These are phyloP conservation scores for Naganishia friedmannii DNA, from an alignment of 768 basidiomycete species.

Conservation along the genomic window DNA sequence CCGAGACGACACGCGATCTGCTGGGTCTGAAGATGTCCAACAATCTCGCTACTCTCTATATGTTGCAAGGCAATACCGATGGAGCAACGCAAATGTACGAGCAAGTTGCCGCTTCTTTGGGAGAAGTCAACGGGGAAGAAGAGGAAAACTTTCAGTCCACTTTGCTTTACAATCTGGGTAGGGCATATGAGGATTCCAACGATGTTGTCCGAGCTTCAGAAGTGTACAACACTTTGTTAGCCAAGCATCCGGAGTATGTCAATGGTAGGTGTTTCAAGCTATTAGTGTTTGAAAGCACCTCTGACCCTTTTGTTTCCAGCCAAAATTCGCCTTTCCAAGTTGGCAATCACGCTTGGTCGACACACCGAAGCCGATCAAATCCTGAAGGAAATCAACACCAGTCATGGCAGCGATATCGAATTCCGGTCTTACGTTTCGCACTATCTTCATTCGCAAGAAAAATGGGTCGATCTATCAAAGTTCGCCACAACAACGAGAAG, in stretches of 20 bases:
- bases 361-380: slow-evolving; percentile 80
- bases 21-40: slow-evolving; percentile 70
- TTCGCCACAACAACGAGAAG: slow-evolving; percentile 24
- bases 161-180: slow-evolving; percentile 83
- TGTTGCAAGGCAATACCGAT: slow-evolving; percentile 60
- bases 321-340: slow-evolving; percentile 84
- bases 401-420: slow-evolving; percentile 48
- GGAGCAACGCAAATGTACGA: slow-evolving; percentile 47
- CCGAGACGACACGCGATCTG: slow-evolving; percentile 32
- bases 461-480: slow-evolving; percentile 27
- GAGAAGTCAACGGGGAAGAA: slow-evolving; percentile 37
- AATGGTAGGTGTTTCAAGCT: slow-evolving; percentile 66
- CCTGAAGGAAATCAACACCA: slow-evolving; percentile 82
- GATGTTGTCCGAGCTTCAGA: slow-evolving; percentile 71
- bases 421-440: slow-evolving; percentile 89
- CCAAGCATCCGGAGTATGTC: slow-evolving; percentile 91
- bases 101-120: slow-evolving; percentile 41
- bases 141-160: slow-evolving; percentile 64
- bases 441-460: slow-evolving; percentile 70
- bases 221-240: slow-evolving; percentile 79
- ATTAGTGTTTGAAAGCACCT: background rate
- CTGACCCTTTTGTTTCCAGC: slow-evolving; percentile 57
- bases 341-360: slow-evolving; percentile 67
- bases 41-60: slow-evolving; percentile 72
- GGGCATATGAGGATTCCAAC: slow-evolving; percentile 82